Base-by-base conservation (phyloP, 805 yeast genomes). In the Wickerhamiella sergipiensis region DNA sequence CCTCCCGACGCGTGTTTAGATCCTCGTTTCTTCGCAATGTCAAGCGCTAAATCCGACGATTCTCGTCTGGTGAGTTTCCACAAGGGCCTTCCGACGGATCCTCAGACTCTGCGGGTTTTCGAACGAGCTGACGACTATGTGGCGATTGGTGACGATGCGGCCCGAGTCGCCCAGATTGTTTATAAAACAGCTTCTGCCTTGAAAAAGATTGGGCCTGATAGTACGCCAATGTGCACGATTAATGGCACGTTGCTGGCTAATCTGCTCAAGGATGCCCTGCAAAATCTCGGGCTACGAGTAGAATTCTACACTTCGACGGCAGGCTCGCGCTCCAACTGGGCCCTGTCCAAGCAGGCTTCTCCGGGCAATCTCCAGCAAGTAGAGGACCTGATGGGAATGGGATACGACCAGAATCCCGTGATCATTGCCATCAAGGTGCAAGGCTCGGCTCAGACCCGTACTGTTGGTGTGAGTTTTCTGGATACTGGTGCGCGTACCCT, bases 281-380 rank as follows among this genome's bases (percentile, higher is more conserved):
- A 88, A 45, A 85, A 81, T 42, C 72, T 76, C 46, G 86, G 88
- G 17, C 75, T 74, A 60, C 87, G 87, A 63, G 76, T 92, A 17
- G 95, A 89, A 61, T 76, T 92, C 17, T 90, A 84, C 63, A 80
- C 80, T 57, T 78, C 74, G 22, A 59, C 56, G n/a, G 50, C 61
- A 12, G 63, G 66, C 33, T 58, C 64, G 22, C 55, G 61, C 6
- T 49, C 58, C 42, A 61, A 68, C 66, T 54, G 90, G 95, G 77
- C 71, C 65, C 47, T 68, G 76, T 49, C 57, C 69, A 55, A 75
- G 71, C 67, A 73, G 43, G 96, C 95, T 0, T 82, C 95, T 1
- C 97, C 97, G 0, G 98, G 98, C 6, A 89, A 92, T 65, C 68
- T 89, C 47, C 85, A 81, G 52, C 80, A 73, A 43, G 77, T 84